Conservation (phyloP, 176 grass and related monocot genomes). For the Aegilops tauschii region DNA sequence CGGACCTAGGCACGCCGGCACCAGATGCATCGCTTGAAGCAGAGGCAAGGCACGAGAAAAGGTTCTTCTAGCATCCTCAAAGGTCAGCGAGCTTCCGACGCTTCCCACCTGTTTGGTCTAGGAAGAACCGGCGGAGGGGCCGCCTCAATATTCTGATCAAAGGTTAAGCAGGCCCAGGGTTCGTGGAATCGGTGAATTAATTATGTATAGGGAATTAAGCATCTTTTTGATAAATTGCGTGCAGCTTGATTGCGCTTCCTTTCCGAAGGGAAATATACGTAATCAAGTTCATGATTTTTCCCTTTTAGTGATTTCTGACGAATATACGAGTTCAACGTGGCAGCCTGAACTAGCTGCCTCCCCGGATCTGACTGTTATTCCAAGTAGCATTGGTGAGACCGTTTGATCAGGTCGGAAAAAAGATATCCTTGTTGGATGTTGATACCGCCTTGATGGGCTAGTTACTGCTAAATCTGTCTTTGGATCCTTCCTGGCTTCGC, state of each 20-base stretch:
- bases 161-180: not conserved
- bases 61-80: not conserved
- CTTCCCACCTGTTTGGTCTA: not conserved
- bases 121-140: conserved; percentile 16
- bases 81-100: conserved; percentile 34
- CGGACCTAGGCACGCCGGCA: conserved; percentile 26
- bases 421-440: conserved; percentile 19
- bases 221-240: not conserved
- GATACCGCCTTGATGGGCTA: not conserved
- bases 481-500: not conserved
- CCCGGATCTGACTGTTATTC: not conserved
- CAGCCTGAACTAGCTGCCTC: not conserved
- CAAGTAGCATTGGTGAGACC: conserved; percentile 16
- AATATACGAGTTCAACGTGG: not conserved
- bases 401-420: conserved; percentile 6
- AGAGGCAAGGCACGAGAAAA: not conserved
- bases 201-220: not conserved
- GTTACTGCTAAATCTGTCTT: not conserved
- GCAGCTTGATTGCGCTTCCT: not conserved
- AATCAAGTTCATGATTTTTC: not conserved
- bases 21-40: conserved; percentile 21
- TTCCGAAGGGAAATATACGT: not conserved
- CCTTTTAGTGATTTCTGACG: not conserved
- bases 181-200: not conserved
- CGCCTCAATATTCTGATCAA: not conserved